phyloP scores from a whole-genome alignment of 2,329 filamentous ascomycete genomes.

The Fusarium musae region DNA sequence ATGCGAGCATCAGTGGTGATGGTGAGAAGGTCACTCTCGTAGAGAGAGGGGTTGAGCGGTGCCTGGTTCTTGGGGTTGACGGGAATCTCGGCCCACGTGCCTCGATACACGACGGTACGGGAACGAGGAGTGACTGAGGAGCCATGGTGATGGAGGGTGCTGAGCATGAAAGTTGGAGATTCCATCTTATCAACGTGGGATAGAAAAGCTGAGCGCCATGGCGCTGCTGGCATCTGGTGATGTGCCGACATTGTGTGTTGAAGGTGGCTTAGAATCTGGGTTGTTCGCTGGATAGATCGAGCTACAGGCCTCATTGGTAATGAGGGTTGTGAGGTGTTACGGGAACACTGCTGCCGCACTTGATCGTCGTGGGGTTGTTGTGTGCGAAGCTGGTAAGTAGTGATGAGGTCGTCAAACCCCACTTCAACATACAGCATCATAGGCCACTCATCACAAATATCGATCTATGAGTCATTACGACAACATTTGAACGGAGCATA shows the following conservation, averaged over 20 bases:
- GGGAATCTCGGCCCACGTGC: conserved; percentile 81
- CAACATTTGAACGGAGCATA: neutral
- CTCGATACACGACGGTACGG: conserved; percentile 85
- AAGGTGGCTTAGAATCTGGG: conserved; percentile 45
- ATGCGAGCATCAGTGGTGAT: conserved; percentile 92
- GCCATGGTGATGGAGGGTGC: conserved; percentile 58
- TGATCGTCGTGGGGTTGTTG: neutral
- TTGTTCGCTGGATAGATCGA: conserved; percentile 40
- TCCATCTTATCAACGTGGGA: conserved; percentile 61
- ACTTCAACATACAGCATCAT: conserved; percentile 24
- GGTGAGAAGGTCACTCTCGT: conserved; percentile 80
- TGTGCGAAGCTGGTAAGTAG: conserved; percentile 8
- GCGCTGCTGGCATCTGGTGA: conserved; percentile 51
- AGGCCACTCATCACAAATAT: conserved; percentile 16
- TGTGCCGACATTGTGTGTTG: conserved; percentile 44
- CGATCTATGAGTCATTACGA: conserved; percentile 37
- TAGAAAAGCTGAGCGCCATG: conserved; percentile 65
- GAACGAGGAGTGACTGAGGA: conserved; percentile 65
- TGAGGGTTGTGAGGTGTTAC: neutral
- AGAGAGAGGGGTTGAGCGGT: conserved; percentile 73
- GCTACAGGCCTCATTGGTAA: conserved; percentile 34
- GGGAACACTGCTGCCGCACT: neutral
- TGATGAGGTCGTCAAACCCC: conserved; percentile 19
- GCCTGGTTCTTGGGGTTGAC: conserved; percentile 79
- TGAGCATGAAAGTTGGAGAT: conserved; percentile 62